Conservation (phyloP, 2,329 filamentous ascomycete genomes). For the Beauveria caledonica region DNA sequence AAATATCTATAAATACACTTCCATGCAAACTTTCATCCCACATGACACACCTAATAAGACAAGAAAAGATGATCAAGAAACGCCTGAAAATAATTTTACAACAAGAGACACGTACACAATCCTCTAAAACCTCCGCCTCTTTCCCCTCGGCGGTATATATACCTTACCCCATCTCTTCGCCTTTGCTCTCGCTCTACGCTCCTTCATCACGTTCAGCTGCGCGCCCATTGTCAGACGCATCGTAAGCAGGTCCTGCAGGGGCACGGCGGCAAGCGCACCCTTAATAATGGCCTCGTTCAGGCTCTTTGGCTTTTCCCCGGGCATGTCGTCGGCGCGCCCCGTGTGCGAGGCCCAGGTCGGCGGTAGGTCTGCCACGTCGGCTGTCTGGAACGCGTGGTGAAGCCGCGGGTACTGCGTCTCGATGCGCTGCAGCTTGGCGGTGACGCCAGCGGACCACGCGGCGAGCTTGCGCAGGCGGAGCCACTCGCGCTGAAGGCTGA, state of each 20-base stretch:
- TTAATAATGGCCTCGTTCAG: slow-evolving; percentile 23
- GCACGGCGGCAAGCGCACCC: slow-evolving; percentile 19
- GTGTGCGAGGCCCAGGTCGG: slow-evolving; percentile 15
- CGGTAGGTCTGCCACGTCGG: slow-evolving; percentile 22
- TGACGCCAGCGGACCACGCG: slow-evolving; percentile 40
- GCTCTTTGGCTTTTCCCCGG: slow-evolving; percentile 10
- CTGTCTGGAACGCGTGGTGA: slow-evolving; percentile 31
- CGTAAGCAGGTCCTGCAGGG: slow-evolving; percentile 20
- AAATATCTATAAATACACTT: neutral
- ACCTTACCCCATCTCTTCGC: neutral
- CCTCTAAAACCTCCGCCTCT: neutral
- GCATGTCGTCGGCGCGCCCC: neutral
- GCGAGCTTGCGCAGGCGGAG: slow-evolving; percentile 39
- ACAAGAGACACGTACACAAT: neutral
- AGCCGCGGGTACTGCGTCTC: slow-evolving; percentile 32
- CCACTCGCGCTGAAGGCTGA: slow-evolving; percentile 41
- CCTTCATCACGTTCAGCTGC: slow-evolving; percentile 12
- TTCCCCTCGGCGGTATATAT: slow-evolving; percentile 1
- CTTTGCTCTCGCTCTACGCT: neutral
- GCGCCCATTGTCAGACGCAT: slow-evolving; percentile 18
- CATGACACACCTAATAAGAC: neutral
- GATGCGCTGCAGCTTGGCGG: slow-evolving; percentile 31
- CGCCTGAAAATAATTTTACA: neutral
- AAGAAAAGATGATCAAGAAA: neutral
- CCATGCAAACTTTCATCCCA: neutral